A percentile compares a stretch with the other conserved stretches of the same genome.
Evolutionary conservation across 2,329 filamentous ascomycete species (phyloP).

Genomic region (Apiospora pterosperma): DNA sequence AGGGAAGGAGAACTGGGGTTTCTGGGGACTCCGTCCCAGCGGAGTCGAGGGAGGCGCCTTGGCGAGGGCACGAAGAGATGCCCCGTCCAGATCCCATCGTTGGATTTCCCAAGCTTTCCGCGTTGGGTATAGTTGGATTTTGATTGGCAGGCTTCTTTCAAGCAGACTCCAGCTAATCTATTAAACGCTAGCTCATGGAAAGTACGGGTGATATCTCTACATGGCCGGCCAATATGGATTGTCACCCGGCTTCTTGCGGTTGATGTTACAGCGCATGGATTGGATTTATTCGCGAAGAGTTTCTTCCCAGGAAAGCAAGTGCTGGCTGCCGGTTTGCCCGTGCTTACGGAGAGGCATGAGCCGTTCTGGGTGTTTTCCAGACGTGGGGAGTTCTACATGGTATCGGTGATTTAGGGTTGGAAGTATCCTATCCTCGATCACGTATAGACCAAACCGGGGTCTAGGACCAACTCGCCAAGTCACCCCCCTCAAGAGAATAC

Average conservation of each 20-base stretch:
- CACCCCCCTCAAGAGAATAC: neutral
- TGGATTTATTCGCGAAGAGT: too few relatives aligned
- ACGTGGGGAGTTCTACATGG: neutral
- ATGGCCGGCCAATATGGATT: neutral
- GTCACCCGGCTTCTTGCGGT: neutral
- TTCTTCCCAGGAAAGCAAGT: neutral
- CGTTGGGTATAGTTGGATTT: neutral
- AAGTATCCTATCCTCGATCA: too few relatives aligned
- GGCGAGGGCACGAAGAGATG: neutral
- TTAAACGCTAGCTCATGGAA: neutral
- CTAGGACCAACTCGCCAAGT: neutral
- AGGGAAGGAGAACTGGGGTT: neutral
- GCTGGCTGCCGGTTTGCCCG: neutral
- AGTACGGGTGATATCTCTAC: neutral
- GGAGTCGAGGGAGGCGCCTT: neutral
- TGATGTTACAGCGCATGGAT: neutral
- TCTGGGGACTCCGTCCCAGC: neutral
- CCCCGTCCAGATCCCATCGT: neutral
- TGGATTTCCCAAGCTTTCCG: neutral
- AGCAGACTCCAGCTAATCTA: neutral
- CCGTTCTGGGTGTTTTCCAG: neutral
- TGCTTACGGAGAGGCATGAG: neutral
- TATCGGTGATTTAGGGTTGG: neutral
- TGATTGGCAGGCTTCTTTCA: neutral
- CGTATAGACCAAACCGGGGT: neutral